phyloP scores from a whole-genome alignment of 768 basidiomycete species.

The Phanerodontia chrysosporium region DNA sequence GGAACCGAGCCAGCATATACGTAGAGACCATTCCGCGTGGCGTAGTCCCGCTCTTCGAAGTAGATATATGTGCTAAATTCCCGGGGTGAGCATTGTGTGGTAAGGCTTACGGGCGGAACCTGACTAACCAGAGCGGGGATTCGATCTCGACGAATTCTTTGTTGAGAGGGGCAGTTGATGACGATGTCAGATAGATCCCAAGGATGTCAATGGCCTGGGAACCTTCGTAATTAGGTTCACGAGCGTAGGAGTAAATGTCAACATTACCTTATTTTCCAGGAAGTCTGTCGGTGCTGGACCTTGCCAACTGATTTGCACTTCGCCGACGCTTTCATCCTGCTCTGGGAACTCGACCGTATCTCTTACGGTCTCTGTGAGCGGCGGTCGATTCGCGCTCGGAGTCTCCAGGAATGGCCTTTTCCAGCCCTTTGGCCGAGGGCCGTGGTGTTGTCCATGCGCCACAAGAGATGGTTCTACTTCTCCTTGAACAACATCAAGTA shows the following conservation, averaged over 20 bases:
- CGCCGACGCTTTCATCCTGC: conserved; percentile 92
- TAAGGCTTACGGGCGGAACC: background rate
- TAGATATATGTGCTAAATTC: conserved; percentile 72
- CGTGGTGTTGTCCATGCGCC: conserved; percentile 66
- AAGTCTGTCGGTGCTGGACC: conserved; percentile 74
- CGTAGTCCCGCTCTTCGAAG: conserved; percentile 73
- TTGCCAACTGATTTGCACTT: conserved; percentile 70
- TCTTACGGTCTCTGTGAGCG: conserved; percentile 48
- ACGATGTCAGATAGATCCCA: conserved; percentile 84
- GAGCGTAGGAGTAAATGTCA: too few relatives aligned
- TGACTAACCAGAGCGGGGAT: conserved; percentile 75
- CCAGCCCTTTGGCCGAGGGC: conserved; percentile 76
- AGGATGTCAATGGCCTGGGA: conserved; percentile 80
- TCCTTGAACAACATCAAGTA: conserved; percentile 78
- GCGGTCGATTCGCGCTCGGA: conserved; percentile 55
- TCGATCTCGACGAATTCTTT: conserved; percentile 93
- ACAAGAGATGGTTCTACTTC: conserved; percentile 81
- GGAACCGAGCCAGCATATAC: conserved; percentile 85
- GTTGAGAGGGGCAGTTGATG: conserved; percentile 73
- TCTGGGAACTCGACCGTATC: conserved; percentile 90
- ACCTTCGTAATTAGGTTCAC: too few relatives aligned
- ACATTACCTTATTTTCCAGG: conserved; percentile 67
- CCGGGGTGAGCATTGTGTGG: background rate
- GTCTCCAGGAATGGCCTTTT: conserved; percentile 94
- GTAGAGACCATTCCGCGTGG: conserved; percentile 66